phyloP scores from a whole-genome alignment of 805 yeast species.

The Priceomyces castillae region DNA sequence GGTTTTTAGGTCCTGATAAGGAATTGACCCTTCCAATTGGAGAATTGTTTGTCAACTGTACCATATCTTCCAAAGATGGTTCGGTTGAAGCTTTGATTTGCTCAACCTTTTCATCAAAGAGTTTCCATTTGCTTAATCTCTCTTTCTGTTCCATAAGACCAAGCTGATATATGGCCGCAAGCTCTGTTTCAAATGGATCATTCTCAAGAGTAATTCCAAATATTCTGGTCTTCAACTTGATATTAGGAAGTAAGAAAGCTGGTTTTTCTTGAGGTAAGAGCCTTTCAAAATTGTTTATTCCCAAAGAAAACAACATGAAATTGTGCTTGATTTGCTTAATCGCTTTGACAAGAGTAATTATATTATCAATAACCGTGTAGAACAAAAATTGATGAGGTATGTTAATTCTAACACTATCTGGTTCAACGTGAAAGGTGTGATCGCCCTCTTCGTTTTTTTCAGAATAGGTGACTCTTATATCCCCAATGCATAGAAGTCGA shows the following conservation, averaged over 20 bases:
- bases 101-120: conserved; percentile 30
- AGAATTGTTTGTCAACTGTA: conserved; percentile 8
- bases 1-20: neutral
- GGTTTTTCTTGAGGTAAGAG: conserved; percentile 36
- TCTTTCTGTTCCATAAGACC: conserved; percentile 65
- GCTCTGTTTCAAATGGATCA: conserved; percentile 83
- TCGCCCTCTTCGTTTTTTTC: conserved; percentile 12
- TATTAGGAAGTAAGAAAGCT: conserved; percentile 50
- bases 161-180: conserved; percentile 60
- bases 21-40: neutral
- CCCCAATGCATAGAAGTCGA: conserved; percentile 33
- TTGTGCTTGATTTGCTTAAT: conserved; percentile 57
- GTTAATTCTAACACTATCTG: conserved; percentile 45
- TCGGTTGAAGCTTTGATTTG: conserved; percentile 15
- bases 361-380: conserved; percentile 76
- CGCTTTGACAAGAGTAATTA: conserved; percentile 65
- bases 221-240: conserved; percentile 53
- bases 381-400: conserved; percentile 75
- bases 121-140: conserved; percentile 49
- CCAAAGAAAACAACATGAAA: conserved; percentile 31
- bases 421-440: conserved; percentile 19
- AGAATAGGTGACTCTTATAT: conserved; percentile 14
- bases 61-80: conserved; percentile 11
- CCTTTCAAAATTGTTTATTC: conserved; percentile 26
- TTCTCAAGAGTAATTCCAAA: conserved; percentile 72